These are phyloP conservation scores for Lumnitzera racemosa DNA, from an alignment of 345 rosid species.

Conservation along the genomic window DNA sequence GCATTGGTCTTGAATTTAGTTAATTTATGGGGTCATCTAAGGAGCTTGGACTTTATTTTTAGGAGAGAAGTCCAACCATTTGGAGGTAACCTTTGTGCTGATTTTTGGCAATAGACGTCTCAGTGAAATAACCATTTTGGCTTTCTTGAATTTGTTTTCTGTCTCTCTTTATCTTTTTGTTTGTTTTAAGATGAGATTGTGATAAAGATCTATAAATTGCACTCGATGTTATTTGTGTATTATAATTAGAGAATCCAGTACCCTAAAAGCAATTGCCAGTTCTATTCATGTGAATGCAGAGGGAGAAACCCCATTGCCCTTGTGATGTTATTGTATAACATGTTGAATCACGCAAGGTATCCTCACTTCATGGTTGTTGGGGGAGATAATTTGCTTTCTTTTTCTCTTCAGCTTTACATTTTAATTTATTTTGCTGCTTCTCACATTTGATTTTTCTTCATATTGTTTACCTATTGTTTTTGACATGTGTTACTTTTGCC, in stretches of 20 bases:
- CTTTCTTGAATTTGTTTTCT: neutral
- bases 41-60: conserved; percentile 23
- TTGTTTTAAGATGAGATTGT: conserved; percentile 10
- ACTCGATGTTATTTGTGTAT: conserved; percentile 13
- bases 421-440: neutral
- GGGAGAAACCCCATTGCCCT: conserved; percentile 56
- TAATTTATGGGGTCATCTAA: neutral
- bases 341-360: conserved; percentile 62
- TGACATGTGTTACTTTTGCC: conserved; percentile 13
- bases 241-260: conserved; percentile 28
- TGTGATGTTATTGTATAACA: conserved; percentile 40
- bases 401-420: conserved; percentile 11
- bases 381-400: conserved; percentile 23
- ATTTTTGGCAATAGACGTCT: conserved; percentile 21
- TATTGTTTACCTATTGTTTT: conserved; percentile 16
- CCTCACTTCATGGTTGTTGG: conserved; percentile 33
- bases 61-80: conserved; percentile 30
- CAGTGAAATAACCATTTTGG: conserved; percentile 10
- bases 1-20: conserved; percentile 18
- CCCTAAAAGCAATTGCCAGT: conserved; percentile 43
- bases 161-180: conserved; percentile 1
- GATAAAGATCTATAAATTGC: conserved; percentile 2
- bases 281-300: conserved; percentile 55
- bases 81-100: conserved; percentile 41
- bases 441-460: conserved; percentile 7